Evolutionary conservation across 495 filamentous ascomycete genomes (phyloP), one percentile per base, ranked within the genome.

Genomic region (Penicillium riverlandense): DNA sequence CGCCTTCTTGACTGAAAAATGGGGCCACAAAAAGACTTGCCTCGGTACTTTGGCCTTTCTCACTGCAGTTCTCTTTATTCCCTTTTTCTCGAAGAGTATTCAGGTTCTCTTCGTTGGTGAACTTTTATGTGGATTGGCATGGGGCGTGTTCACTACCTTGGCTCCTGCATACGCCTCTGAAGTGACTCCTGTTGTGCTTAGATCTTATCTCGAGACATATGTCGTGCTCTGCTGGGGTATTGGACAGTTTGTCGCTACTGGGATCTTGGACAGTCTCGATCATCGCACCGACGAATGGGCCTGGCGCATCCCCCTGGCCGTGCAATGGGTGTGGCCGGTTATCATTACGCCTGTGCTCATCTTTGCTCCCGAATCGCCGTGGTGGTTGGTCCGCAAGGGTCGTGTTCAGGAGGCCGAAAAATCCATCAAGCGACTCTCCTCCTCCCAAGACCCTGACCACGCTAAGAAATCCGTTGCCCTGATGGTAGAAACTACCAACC

Each of bases 261-360:
- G 81, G 7, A 82, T 86, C 32, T 77, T 88, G 53, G 77, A 75
- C 55, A 62, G 69, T 29, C 75, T 84, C 67, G 50, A 79, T 29
- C 53, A 61, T 35, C 66, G 76, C 11, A 38, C 62, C 1, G 75
- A 78, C 38, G 54, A 81, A 50, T 83, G 79, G 79, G 69, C 76
- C 1, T 84, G 83, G 55, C 70, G 78, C 14, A 76, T 79, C 42
- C 78, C 80, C 0, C 86, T 83, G 50, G 78, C 75, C 2, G 56
- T 86, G 5, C 85, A 90, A 64, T 90, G 85, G 84, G 80, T 90
- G 73, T 90, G 84, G 83, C 83, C 84, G 0, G 59, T 81, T 1
- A 83, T 83, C 2, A 67, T 90, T 9, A 71, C 82, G 37, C 66
- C 85, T 37, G 82, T 79, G 11, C 77, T 85, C 49, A 68, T 67